Base-by-base conservation (phyloP, 169 alveolate genomes). In the Toxoplasma gondii region DNA sequence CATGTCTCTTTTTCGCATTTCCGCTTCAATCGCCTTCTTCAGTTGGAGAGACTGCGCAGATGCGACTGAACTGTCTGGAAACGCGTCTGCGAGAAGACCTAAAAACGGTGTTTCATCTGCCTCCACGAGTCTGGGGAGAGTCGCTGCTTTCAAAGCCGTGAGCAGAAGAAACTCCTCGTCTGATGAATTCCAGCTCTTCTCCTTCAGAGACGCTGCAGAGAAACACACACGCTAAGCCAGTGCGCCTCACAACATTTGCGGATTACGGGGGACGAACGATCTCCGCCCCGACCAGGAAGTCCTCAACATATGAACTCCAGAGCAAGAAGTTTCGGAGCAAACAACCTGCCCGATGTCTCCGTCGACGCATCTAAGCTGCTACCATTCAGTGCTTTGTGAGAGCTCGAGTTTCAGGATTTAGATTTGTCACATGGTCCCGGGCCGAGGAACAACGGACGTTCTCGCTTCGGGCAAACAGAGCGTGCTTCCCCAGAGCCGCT, bases 141-240 rank as follows among this genome's bases (percentile, higher is more conserved):
- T 98, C 96, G 98, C 98, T 94, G 98, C 99, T 92, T 98, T 98
- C 95, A 99, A 93, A 54, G 99, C 99, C 94, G 99, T 98, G 99
- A 98, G 98, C 94, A 99, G 45, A 9, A 80, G 88, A 22, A 53
- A 96, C 84, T 98, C 95, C 58, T 98, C 99, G 49, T 97, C 98
- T 82, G 97, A 96, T 31, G 74, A 12, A 31, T 98, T 97, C 90
- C 98, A 98, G 91, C 97, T 98, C 39, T 97, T 97, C 74, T 80
- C 58, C 53, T 80, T 93, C 91, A 87, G 45, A 49, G 58, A 53
- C 12, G 91, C 96, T 82, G 88, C 27, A 4, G 94, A 22, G 39
- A 38, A 58, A 17, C 41, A 34, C 82, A 69, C n/a, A 34, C 82
- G 58, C 36, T 44, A 44, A 80, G 43, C 80, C 43, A 16, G 24